Percentiles rank a stretch among this genome's conserved stretches.
phyloP scores from a whole-genome alignment of 768 basidiomycete genomes.

The Pisolithus orientalis region DNA sequence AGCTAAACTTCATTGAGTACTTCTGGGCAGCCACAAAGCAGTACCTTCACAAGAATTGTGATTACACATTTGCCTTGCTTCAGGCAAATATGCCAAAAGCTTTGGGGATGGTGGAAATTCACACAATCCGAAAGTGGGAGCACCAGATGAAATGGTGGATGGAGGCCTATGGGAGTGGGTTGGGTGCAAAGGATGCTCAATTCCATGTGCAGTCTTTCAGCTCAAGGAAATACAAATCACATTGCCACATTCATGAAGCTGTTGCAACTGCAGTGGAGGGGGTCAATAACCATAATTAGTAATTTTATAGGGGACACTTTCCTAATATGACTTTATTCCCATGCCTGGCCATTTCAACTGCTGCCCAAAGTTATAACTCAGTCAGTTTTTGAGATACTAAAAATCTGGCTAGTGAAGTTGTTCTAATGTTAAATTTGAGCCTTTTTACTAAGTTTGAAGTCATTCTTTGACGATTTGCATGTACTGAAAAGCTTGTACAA shows the following conservation, averaged over 20 bases:
- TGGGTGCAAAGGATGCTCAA: constrained; percentile 8
- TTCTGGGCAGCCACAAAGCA: constrained; percentile 25
- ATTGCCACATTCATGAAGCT: constrained; percentile 3
- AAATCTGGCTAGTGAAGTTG: background rate
- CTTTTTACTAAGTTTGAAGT: too few species aligned
- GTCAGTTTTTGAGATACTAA: background rate
- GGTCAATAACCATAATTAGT: background rate
- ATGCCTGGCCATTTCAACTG: too few species aligned
- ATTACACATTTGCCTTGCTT: constrained; percentile 20
- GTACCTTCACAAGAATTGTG: constrained; percentile 17
- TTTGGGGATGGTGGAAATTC: constrained; percentile 11
- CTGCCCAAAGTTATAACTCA: too few species aligned
- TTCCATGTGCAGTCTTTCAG: background rate
- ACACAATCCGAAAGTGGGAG: constrained; percentile 9
- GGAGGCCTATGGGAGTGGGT: constrained; percentile 6
- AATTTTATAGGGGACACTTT: background rate
- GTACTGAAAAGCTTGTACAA: too few species aligned
- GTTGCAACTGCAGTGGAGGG: background rate
- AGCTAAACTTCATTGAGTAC: too few species aligned
- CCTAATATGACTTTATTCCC: too few species aligned
- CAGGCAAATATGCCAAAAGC: constrained; percentile 19
- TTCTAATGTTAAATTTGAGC: background rate
- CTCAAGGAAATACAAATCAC: constrained; percentile 10
- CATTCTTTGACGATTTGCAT: too few species aligned
- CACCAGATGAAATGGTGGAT: constrained; percentile 10